phyloP scores from a whole-genome alignment of 169 alveolate genomes.

The Perkinsus chesapeaki region DNA sequence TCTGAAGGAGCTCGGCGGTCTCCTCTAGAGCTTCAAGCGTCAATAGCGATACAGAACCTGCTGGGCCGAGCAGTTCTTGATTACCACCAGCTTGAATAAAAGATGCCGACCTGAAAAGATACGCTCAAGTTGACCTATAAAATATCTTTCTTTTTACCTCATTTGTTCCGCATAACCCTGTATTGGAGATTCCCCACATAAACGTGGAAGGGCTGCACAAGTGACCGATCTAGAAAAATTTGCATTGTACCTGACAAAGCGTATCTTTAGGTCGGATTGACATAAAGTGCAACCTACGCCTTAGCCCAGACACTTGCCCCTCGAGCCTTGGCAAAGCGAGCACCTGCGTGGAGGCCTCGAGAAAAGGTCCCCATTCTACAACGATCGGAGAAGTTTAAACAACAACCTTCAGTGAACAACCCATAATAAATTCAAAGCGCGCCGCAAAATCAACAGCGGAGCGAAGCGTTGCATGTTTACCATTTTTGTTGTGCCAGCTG shows the following conservation, averaged over 20 bases:
- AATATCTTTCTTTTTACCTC: background rate
- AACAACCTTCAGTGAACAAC: too few relatives aligned
- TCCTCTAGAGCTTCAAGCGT: background rate
- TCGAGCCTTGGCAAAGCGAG: background rate
- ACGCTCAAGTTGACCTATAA: background rate
- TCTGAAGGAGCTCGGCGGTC: background rate
- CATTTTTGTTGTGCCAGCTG: background rate
- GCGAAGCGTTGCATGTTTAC: background rate
- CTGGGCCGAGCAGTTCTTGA: background rate
- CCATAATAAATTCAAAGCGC: too few relatives aligned
- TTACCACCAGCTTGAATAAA: background rate
- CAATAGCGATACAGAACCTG: background rate
- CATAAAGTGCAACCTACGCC: background rate
- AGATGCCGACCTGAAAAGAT: background rate
- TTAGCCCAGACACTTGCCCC: background rate
- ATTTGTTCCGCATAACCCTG: background rate
- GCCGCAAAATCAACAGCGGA: background rate
- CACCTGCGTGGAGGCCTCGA: background rate
- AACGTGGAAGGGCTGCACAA: background rate
- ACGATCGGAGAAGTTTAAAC: too few relatives aligned
- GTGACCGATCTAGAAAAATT: background rate
- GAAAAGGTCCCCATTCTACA: background rate
- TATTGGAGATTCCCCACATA: background rate
- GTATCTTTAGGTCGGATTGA: background rate
- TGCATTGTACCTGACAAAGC: background rate